A percentile compares a stretch with the other conserved stretches of the same genome.
These are phyloP conservation scores for Rhizophagus prolifer DNA, from an alignment of 192 early-diverging fungal genomes.

Conservation along the genomic window DNA sequence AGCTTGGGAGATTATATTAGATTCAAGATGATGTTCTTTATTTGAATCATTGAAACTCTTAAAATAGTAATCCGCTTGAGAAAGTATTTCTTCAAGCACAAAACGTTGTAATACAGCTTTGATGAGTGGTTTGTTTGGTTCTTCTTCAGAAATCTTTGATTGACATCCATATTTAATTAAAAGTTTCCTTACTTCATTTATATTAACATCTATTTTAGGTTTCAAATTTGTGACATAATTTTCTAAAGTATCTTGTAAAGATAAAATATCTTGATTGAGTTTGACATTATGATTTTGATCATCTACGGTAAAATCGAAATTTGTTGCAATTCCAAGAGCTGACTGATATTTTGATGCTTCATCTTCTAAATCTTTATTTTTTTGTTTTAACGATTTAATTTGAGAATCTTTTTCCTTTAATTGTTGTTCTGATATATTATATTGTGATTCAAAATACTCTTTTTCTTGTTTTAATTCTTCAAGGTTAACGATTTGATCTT, in stretches of 20 bases:
- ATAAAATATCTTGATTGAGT: background rate
- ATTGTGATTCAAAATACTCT: background rate
- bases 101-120: background rate
- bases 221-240: slow-evolving; percentile 2
- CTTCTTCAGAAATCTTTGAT: background rate
- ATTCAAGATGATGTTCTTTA: background rate
- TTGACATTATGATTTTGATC: background rate
- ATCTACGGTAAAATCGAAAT: background rate
- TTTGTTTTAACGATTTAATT: too few species aligned
- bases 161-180: background rate
- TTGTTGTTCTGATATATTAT: background rate
- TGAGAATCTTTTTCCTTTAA: too few species aligned
- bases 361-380: background rate
- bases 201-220: background rate
- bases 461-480: background rate
- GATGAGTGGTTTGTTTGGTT: background rate
- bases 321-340: background rate
- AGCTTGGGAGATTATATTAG: background rate
- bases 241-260: background rate
- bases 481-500: too few species aligned
- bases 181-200: background rate
- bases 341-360: background rate
- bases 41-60: background rate
- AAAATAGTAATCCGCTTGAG: background rate
- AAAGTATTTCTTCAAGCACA: background rate